Conservation (phyloP, 2,329 filamentous ascomycete species). For the Fusarium neocosmosporiellum region DNA sequence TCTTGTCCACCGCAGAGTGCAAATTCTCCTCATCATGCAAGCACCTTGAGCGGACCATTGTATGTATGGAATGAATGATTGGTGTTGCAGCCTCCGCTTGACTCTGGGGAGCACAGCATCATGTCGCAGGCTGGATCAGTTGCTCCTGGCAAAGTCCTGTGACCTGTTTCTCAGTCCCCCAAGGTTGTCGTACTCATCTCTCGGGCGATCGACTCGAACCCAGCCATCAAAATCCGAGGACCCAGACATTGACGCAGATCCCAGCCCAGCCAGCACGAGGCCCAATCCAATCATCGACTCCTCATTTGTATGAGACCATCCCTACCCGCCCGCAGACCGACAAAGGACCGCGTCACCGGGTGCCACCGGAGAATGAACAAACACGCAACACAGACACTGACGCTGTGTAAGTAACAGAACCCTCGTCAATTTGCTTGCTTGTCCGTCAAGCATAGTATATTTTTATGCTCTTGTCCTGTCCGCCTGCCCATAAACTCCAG, state of each 20-base stretch:
- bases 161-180: neutral
- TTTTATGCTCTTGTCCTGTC: neutral
- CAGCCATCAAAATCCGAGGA: constrained; percentile 1
- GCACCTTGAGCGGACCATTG: neutral
- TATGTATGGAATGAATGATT: neutral
- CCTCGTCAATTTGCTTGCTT: neutral
- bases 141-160: neutral
- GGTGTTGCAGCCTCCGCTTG: neutral
- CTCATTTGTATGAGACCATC: constrained; percentile 1
- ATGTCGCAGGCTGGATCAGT: constrained; percentile 5
- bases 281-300: neutral
- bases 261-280: neutral
- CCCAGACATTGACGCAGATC: neutral
- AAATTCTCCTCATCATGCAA: neutral
- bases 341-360: neutral
- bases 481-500: constrained; percentile 31
- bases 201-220: neutral
- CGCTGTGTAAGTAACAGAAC: neutral
- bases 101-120: neutral
- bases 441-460: neutral
- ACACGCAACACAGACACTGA: neutral
- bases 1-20: neutral
- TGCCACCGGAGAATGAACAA: constrained; percentile 1
- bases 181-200: neutral
- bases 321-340: constrained; percentile 1